Conservation (phyloP, 2,329 filamentous ascomycete species). For the Alternaria longipes region DNA sequence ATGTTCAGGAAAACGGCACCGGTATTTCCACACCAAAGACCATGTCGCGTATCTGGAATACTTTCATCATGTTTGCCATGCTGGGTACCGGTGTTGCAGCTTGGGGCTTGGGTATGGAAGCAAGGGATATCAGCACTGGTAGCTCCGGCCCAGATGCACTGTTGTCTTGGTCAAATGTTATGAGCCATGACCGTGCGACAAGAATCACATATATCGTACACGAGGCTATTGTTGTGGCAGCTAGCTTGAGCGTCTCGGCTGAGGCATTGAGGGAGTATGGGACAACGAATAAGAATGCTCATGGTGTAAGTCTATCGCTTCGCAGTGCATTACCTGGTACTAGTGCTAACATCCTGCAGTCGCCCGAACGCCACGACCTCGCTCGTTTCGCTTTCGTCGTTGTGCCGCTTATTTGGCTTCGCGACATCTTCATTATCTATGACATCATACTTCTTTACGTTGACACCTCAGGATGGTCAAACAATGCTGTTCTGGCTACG, state of each 20-base stretch:
- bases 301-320: slow-evolving; percentile 2
- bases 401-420: slow-evolving; percentile 14
- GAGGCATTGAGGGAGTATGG: slow-evolving; percentile 11
- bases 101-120: slow-evolving; percentile 8
- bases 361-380: slow-evolving; percentile 13
- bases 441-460: slow-evolving; percentile 11
- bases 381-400: slow-evolving; percentile 10
- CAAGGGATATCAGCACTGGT: not conserved
- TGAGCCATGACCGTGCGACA: slow-evolving; percentile 1
- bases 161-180: slow-evolving; percentile 8
- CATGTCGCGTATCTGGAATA: slow-evolving; percentile 9
- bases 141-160: slow-evolving; percentile 2
- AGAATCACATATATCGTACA: slow-evolving; percentile 9
- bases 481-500: not conserved
- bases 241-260: slow-evolving; percentile 9
- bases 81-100: slow-evolving; percentile 11
- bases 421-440: slow-evolving; percentile 18
- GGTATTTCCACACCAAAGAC: slow-evolving; percentile 6
- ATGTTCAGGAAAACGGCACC: slow-evolving; percentile 11
- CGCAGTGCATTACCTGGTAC: not conserved
- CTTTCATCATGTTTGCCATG: slow-evolving; percentile 13
- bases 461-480: slow-evolving; percentile 4
- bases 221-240: slow-evolving; percentile 11
- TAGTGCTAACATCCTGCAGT: not conserved
- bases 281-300: slow-evolving; percentile 9